phyloP scores from a whole-genome alignment of 257 asterid species.

The Hygrophila difformis region DNA sequence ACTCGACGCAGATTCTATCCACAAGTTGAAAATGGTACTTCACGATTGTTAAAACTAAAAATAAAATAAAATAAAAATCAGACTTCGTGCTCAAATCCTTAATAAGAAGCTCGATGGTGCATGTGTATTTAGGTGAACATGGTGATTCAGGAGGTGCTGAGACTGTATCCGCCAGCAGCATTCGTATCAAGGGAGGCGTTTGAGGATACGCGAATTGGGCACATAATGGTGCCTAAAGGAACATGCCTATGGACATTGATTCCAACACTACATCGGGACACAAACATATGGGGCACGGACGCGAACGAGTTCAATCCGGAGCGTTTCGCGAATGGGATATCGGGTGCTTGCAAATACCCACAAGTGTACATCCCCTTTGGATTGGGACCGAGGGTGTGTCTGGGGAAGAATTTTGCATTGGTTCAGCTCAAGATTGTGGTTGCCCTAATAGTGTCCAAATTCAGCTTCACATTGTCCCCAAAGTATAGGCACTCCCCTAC shows the following conservation, averaged over 20 bases:
- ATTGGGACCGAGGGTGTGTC: conserved; percentile 66
- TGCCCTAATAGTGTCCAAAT: conserved; percentile 43
- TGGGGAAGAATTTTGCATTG: conserved; percentile 66
- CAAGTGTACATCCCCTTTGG: conserved; percentile 78
- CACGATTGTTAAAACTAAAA: not conserved
- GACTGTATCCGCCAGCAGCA: conserved; percentile 84
- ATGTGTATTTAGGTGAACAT: conserved; percentile 56
- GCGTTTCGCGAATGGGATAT: conserved; percentile 53
- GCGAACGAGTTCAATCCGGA: conserved; percentile 72
- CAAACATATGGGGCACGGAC: conserved; percentile 57
- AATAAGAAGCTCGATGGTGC: no score
- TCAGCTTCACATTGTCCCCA: conserved; percentile 56
- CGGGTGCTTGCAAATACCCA: conserved; percentile 56
- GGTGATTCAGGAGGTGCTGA: conserved; percentile 71
- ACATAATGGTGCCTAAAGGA: conserved; percentile 61
- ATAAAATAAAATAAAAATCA: no score
- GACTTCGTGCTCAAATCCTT: no score
- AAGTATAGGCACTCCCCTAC: conserved; percentile 64
- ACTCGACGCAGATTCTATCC: conserved; percentile 39
- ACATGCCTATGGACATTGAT: conserved; percentile 79
- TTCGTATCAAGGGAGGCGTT: conserved; percentile 82
- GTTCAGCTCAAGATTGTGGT: conserved; percentile 50
- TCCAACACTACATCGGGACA: conserved; percentile 72
- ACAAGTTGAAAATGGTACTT: conserved; percentile 61
- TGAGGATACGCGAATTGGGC: conserved; percentile 45